Conservation (phyloP, 176 grass and related monocot species). For the Juncus inflexus region DNA sequence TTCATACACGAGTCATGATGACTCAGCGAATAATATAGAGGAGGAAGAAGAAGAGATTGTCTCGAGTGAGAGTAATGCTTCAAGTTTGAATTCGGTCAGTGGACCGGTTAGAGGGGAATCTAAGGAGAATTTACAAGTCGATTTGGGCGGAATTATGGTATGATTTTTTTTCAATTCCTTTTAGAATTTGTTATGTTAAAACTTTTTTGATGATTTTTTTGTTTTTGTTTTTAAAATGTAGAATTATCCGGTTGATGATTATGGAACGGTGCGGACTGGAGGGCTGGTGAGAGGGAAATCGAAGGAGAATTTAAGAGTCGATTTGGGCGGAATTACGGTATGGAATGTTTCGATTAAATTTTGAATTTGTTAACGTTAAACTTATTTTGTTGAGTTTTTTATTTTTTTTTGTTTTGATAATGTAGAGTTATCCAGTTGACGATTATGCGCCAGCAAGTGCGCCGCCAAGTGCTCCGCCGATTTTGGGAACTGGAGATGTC, state of each 20-base stretch:
- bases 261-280: slow-evolving; percentile 4
- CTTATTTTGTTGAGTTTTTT: slow-evolving; percentile 1
- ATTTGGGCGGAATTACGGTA: slow-evolving; percentile 28
- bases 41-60: slow-evolving; percentile 48
- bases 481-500: slow-evolving; percentile 38
- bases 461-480: slow-evolving; percentile 82
- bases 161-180: neutral
- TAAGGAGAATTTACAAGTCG: slow-evolving; percentile 83
- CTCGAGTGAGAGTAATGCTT: slow-evolving; percentile 58
- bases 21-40: slow-evolving; percentile 19
- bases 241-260: neutral
- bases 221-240: neutral
- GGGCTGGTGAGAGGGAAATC: slow-evolving; percentile 46
- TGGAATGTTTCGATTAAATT: neutral
- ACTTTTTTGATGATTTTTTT: neutral
- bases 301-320: slow-evolving; percentile 79
- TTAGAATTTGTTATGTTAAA: neutral
- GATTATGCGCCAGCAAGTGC: slow-evolving; percentile 29
- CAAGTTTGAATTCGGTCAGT: slow-evolving; percentile 10
- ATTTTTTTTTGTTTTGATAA: slow-evolving; percentile 15
- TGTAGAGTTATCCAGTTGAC: slow-evolving; percentile 38
- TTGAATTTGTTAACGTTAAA: too few species aligned
- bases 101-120: slow-evolving; percentile 36
- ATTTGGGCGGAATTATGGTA: slow-evolving; percentile 28
- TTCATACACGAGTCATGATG: slow-evolving; percentile 45